These are phyloP conservation scores for Penicillium mononematosum DNA, from an alignment of 495 filamentous ascomycete species.

Conservation along the genomic window DNA sequence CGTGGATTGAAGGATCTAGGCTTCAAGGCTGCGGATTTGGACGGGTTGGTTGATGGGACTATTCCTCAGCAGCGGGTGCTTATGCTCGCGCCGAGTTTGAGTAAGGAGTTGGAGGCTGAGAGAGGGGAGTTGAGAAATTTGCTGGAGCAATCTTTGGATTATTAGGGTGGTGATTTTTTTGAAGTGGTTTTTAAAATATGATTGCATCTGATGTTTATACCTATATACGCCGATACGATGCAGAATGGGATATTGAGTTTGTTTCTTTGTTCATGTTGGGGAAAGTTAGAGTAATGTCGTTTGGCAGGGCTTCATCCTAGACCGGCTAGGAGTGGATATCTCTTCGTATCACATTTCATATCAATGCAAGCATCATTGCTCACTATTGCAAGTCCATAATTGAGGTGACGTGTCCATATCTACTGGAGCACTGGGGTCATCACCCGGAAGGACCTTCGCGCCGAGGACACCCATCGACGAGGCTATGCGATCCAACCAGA, in stretches of 20 bases:
- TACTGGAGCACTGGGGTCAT: background rate
- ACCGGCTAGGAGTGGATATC: background rate
- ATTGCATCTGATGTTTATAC: background rate
- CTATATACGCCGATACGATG: background rate
- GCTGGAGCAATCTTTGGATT: slow-evolving; percentile 66
- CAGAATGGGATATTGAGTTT: background rate
- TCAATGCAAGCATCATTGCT: background rate
- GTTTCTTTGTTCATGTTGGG: background rate
- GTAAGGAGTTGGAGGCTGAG: slow-evolving; percentile 59
- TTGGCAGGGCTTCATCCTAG: background rate
- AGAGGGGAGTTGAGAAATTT: slow-evolving; percentile 63
- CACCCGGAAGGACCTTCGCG: slow-evolving; percentile 13
- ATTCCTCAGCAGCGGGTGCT: slow-evolving; percentile 87
- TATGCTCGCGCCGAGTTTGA: slow-evolving; percentile 84
- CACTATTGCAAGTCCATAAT: background rate
- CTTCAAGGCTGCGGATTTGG: slow-evolving; percentile 70
- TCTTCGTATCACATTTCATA: background rate
- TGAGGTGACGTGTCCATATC: background rate
- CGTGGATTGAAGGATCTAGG: slow-evolving; percentile 80
- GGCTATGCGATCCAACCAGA: slow-evolving; percentile 40
- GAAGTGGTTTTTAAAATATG: background rate
- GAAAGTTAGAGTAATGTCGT: background rate
- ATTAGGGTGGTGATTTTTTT: slow-evolving; percentile 25
- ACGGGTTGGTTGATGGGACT: slow-evolving; percentile 85
- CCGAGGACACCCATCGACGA: slow-evolving; percentile 41